A percentile compares a stretch with the other conserved stretches of the same genome.
These are phyloP conservation scores for Zizania latifolia DNA, from an alignment of 176 grass and related monocot genomes.

Conservation along the genomic window DNA sequence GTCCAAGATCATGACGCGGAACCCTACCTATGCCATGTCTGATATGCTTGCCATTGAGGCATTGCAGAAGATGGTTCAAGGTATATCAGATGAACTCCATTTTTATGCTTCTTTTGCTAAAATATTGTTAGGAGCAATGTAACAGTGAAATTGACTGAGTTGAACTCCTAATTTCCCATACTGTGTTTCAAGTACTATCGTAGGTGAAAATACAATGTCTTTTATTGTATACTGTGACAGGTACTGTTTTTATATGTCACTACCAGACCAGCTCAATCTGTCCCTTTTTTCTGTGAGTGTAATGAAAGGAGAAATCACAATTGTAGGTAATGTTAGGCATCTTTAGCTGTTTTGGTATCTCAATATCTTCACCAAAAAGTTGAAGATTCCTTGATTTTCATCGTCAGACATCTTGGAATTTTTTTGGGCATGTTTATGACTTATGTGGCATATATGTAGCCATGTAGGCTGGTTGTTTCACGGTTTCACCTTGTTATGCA, in stretches of 20 bases:
- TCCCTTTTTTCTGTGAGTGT: neutral
- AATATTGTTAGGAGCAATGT: neutral
- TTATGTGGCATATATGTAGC: neutral
- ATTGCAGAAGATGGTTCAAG: constrained; percentile 97
- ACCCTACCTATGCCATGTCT: constrained; percentile 68
- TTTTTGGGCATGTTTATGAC: neutral
- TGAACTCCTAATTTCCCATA: constrained; percentile 4
- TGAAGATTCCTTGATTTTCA: neutral
- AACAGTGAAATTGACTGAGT: neutral
- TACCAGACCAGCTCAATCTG: constrained; percentile 8
- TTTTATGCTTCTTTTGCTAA: neutral
- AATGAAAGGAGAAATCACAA: neutral
- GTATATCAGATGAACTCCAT: constrained; percentile 31
- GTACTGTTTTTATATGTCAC: neutral
- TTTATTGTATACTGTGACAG: neutral
- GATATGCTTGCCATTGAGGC: constrained; percentile 84
- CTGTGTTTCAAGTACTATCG: neutral
- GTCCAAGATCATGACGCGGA: constrained; percentile 94
- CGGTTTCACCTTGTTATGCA: constrained; percentile 20
- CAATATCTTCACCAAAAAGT: neutral
- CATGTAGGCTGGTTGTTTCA: constrained; percentile 16
- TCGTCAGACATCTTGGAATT: constrained; percentile 7
- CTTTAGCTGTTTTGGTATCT: constrained; percentile 16
- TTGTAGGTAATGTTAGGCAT: constrained; percentile 11
- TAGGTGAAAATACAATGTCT: neutral